These are phyloP conservation scores for Chlamydomonas applanata DNA, from an alignment of 139 green algal genomes.

Conservation along the genomic window DNA sequence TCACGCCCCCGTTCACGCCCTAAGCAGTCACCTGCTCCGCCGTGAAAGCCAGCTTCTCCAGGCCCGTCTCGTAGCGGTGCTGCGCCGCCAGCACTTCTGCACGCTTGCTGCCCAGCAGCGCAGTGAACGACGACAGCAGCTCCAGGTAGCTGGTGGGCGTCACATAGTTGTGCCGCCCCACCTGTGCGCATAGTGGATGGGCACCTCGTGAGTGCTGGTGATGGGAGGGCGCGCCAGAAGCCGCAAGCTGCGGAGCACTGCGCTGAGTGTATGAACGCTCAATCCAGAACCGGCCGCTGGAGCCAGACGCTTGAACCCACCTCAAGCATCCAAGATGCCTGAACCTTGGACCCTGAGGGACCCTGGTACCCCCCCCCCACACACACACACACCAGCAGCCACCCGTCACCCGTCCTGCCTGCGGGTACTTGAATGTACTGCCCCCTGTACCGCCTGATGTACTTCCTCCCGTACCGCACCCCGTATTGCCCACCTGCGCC, in stretches of 20 bases:
- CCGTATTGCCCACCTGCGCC: not conserved
- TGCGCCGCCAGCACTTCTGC: slow-evolving; percentile 33
- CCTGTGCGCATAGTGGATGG: slow-evolving; percentile 17
- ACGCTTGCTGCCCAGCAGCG: slow-evolving; percentile 41
- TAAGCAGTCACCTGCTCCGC: slow-evolving; percentile 55
- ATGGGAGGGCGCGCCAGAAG: not conserved
- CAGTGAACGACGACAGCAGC: slow-evolving; percentile 50
- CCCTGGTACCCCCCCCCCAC: too few relatives aligned
- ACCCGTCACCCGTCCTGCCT: too few relatives aligned
- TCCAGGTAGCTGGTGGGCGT: slow-evolving; percentile 72
- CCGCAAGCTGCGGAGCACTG: not conserved
- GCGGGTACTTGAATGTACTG: too few relatives aligned
- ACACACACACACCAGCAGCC: too few relatives aligned
- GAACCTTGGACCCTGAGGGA: too few relatives aligned
- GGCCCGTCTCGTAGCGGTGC: slow-evolving; percentile 58
- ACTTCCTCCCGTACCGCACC: too few relatives aligned
- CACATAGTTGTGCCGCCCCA: slow-evolving; percentile 62
- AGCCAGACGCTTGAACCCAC: too few relatives aligned
- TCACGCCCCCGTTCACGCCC: too few relatives aligned
- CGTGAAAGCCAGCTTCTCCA: slow-evolving; percentile 67
- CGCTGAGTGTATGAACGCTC: not conserved
- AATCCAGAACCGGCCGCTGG: slow-evolving; percentile 34
- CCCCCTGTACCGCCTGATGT: too few relatives aligned
- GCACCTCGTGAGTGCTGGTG: too few relatives aligned
- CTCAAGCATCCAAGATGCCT: too few relatives aligned